These are phyloP conservation scores for Leersia perrieri DNA, from an alignment of 176 grass and related monocot genomes.

Conservation along the genomic window DNA sequence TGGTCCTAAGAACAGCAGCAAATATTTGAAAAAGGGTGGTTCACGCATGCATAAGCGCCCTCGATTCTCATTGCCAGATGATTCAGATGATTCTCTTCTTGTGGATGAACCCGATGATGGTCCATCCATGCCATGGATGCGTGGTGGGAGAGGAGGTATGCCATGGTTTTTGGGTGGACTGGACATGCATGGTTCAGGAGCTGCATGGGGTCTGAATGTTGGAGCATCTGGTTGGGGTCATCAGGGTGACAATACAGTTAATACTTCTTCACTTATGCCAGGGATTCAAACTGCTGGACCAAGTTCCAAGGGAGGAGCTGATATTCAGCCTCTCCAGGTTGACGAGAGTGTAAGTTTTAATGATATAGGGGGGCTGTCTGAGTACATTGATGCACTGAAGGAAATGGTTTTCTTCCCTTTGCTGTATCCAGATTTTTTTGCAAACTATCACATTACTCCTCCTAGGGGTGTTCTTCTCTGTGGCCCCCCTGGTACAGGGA, in stretches of 20 bases:
- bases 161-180: constrained; percentile 84
- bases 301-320: constrained; percentile 98
- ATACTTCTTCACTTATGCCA: constrained; percentile 51
- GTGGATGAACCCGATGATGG: constrained; percentile 88
- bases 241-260: constrained; percentile 57
- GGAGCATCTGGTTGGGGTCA: constrained; percentile 95
- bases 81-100: constrained; percentile 99
- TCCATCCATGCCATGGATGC: constrained; percentile 80
- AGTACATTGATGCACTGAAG: constrained; percentile 95
- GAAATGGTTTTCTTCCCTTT: constrained; percentile 99
- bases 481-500: constrained; percentile 97
- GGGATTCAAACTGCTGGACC: constrained; percentile 95
- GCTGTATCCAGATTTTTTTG: constrained; percentile 98
- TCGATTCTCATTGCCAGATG: constrained; percentile 78
- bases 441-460: constrained; percentile 98
- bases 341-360: constrained; percentile 92
- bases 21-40: constrained; percentile 89
- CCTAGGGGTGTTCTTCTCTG: constrained; percentile 96
- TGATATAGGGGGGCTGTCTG: constrained; percentile 92
- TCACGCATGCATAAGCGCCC: constrained; percentile 80
- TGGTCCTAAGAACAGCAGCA: constrained; percentile 70
- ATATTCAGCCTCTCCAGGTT: constrained; percentile 95
- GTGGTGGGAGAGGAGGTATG: constrained; percentile 65
- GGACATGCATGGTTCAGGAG: constrained; percentile 77
- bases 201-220: constrained; percentile 93